Percentiles rank a stretch among this genome's conserved stretches.
These are phyloP conservation scores for Daldinia decipiens DNA, from an alignment of 495 filamentous ascomycete genomes.

Conservation along the genomic window DNA sequence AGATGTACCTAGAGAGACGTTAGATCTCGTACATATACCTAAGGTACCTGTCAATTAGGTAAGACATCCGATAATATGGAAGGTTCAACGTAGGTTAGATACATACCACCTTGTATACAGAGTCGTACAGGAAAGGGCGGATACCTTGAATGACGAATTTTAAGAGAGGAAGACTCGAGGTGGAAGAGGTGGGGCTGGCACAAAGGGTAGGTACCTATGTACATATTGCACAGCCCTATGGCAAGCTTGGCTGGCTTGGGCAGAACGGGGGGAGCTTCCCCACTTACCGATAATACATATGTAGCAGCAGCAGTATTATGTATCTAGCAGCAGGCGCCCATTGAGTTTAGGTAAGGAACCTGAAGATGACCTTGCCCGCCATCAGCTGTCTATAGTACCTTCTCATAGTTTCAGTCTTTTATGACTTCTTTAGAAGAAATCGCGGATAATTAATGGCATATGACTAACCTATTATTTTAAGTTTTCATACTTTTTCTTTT, in stretches of 20 bases:
- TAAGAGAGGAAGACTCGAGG: background rate
- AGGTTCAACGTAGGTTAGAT: too few species aligned
- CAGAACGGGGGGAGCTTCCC: slow-evolving; percentile 11
- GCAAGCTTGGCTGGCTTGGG: background rate
- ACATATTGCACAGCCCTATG: slow-evolving; percentile 35
- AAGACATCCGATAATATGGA: too few species aligned
- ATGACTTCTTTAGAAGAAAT: too few species aligned
- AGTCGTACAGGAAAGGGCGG: background rate
- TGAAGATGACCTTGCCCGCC: slow-evolving; percentile 34
- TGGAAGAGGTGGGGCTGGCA: background rate
- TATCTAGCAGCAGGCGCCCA: background rate
- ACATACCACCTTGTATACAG: background rate
- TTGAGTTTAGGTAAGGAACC: slow-evolving; percentile 13
- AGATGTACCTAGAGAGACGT: too few species aligned
- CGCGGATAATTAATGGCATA: background rate
- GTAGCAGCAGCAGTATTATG: too few species aligned
- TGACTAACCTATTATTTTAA: background rate
- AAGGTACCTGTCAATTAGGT: too few species aligned
- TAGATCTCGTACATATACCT: too few species aligned
- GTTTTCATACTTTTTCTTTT: background rate
- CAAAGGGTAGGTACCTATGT: background rate
- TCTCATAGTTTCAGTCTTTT: slow-evolving; percentile 14
- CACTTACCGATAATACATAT: slow-evolving; percentile 40
- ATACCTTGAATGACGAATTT: background rate
- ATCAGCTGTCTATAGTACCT: slow-evolving; percentile 38